phyloP scores from a whole-genome alignment of 129 eudicot species.

The Flaveria sonorensis region DNA sequence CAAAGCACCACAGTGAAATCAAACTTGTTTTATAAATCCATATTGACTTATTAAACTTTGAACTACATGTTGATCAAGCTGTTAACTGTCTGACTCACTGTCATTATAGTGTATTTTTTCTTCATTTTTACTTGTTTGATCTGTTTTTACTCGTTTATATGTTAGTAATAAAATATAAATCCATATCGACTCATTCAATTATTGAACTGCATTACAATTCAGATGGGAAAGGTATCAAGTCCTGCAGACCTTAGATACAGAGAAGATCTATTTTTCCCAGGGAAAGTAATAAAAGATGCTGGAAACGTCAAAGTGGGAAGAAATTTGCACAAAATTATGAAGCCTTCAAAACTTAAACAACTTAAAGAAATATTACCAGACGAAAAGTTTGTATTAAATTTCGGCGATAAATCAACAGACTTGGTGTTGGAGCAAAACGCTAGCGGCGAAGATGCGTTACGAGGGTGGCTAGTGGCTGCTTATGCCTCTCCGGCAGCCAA shows the following conservation, averaged over 20 bases:
- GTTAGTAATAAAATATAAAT: background rate
- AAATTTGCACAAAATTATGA: conserved; percentile 56
- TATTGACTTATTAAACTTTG: no score
- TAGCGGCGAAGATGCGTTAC: conserved; percentile 75
- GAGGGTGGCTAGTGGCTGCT: conserved; percentile 72
- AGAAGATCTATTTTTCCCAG: conserved; percentile 87
- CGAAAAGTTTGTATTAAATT: conserved; percentile 67
- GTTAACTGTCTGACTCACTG: background rate
- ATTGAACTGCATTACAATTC: conserved; percentile 13
- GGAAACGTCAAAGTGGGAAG: conserved; percentile 43
- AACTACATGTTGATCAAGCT: background rate
- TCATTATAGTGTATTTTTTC: background rate
- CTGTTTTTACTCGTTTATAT: background rate
- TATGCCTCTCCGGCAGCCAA: conserved; percentile 35
- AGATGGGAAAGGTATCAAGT: conserved; percentile 79
- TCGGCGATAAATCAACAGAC: conserved; percentile 62
- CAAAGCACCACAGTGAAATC: no score
- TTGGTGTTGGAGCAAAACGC: conserved; percentile 52
- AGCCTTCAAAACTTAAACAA: conserved; percentile 69
- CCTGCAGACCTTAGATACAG: conserved; percentile 92
- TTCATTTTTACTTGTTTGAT: background rate
- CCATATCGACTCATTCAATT: background rate
- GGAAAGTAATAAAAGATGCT: conserved; percentile 63
- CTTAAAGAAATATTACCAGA: conserved; percentile 62
- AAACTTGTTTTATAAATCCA: background rate